phyloP scores from a whole-genome alignment of 2,329 filamentous ascomycete species.

The Seiridium cupressi region DNA sequence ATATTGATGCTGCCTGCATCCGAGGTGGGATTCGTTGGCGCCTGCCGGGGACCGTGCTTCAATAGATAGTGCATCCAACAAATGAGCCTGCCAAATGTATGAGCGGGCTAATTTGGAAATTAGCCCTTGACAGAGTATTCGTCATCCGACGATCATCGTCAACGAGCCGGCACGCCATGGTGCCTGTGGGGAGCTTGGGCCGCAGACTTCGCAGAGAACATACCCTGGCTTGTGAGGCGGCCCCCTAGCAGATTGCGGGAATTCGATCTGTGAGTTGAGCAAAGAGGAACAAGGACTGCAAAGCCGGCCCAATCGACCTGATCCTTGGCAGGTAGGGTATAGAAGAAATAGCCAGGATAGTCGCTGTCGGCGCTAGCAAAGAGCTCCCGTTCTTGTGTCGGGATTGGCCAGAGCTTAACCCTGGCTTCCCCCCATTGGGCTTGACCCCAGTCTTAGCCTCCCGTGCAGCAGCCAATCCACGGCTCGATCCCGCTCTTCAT shows the following conservation, averaged over 20 bases:
- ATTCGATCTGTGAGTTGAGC: neutral
- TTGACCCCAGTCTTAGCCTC: constrained; percentile 15
- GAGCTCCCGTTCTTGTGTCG: constrained; percentile 24
- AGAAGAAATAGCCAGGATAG: neutral
- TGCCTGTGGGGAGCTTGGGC: neutral
- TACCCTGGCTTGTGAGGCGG: neutral
- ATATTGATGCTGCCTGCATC: constrained; percentile 11
- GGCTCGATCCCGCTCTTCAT: constrained; percentile 17
- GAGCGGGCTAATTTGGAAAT: constrained; percentile 22
- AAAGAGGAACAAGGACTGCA: neutral
- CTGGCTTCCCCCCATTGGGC: constrained; percentile 14
- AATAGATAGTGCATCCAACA: neutral
- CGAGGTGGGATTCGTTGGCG: constrained; percentile 23
- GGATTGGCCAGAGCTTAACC: constrained; percentile 23
- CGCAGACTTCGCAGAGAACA: neutral
- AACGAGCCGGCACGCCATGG: neutral
- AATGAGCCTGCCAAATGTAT: neutral
- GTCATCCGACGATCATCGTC: constrained; percentile 13
- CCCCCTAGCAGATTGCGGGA: neutral
- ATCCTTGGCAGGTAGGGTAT: neutral
- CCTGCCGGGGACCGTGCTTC: constrained; percentile 14
- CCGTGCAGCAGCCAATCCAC: constrained; percentile 24
- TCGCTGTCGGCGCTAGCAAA: constrained; percentile 20
- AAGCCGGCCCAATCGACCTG: neutral
- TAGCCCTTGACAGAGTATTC: constrained; percentile 15